phyloP scores from a whole-genome alignment of 2,329 filamentous ascomycete species.

The Akanthomyces muscarius region DNA sequence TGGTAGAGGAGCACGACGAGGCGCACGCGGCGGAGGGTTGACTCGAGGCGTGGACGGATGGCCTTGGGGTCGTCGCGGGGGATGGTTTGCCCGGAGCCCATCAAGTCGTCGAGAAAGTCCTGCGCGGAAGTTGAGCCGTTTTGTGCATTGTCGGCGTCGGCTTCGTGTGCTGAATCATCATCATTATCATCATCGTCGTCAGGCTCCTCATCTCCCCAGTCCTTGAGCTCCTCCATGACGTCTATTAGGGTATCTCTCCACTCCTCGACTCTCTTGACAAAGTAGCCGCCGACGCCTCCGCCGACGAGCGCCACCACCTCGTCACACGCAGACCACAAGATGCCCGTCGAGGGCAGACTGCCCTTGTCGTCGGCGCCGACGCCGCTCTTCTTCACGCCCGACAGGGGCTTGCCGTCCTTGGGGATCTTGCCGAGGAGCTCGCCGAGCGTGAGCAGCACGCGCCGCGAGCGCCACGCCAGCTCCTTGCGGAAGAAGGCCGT shows the following conservation, averaged over 20 bases:
- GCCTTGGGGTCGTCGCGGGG: slow-evolving; percentile 59
- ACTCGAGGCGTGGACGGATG: slow-evolving; percentile 63
- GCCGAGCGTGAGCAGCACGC: slow-evolving; percentile 59
- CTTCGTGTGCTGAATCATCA: slow-evolving; percentile 34
- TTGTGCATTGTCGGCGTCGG: slow-evolving; percentile 38
- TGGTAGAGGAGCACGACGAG: slow-evolving; percentile 66
- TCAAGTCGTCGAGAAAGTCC: slow-evolving; percentile 63
- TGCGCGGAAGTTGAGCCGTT: slow-evolving; percentile 40
- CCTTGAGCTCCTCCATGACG: slow-evolving; percentile 78
- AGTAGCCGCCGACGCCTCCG: slow-evolving; percentile 65
- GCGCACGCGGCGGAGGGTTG: slow-evolving; percentile 60
- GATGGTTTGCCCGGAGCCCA: slow-evolving; percentile 58
- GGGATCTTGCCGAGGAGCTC: slow-evolving; percentile 59
- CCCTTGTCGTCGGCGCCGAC: slow-evolving; percentile 42
- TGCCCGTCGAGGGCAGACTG: slow-evolving; percentile 63
- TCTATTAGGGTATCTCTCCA: slow-evolving; percentile 74
- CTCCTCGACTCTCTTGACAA: slow-evolving; percentile 68
- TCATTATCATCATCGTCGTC: slow-evolving; percentile 56
- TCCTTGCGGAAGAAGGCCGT: slow-evolving; percentile 62
- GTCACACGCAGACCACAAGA: slow-evolving; percentile 83
- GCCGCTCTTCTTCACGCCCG: slow-evolving; percentile 24
- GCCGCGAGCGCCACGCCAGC: slow-evolving; percentile 54
- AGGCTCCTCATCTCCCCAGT: slow-evolving; percentile 74
- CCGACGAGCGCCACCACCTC: slow-evolving; percentile 59
- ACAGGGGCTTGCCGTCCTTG: slow-evolving; percentile 51